Conservation (phyloP, 1,284 basidiomycete species). For the Sporisorium graminicola region DNA sequence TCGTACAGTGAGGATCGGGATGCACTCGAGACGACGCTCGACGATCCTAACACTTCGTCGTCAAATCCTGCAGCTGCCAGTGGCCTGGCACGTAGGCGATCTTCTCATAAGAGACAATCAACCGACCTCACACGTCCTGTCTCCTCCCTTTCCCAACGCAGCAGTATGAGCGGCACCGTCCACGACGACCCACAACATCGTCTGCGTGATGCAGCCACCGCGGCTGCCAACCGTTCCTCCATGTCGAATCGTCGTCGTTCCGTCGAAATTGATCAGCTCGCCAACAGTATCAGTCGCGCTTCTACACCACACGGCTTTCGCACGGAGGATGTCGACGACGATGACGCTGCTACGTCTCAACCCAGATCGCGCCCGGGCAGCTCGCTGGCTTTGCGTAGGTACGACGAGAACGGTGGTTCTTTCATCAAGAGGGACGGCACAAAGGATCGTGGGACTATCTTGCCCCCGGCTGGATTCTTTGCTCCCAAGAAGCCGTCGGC, state of each 20-base stretch:
- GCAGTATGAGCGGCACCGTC: conserved; percentile 18
- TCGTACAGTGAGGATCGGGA: conserved; percentile 6
- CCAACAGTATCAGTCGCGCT: conserved; percentile 26
- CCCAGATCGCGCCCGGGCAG: conserved; percentile 20
- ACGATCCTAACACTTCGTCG: neutral
- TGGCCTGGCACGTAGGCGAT: conserved; percentile 11
- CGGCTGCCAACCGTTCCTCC: conserved; percentile 32
- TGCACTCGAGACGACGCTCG: conserved; percentile 18
- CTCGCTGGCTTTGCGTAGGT: conserved; percentile 23
- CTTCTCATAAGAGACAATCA: conserved; percentile 18
- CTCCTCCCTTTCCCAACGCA: conserved; percentile 25
- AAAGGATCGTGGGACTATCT: conserved; percentile 40
- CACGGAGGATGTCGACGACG: conserved; percentile 24
- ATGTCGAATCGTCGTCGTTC: conserved; percentile 28
- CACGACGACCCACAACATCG: conserved; percentile 23
- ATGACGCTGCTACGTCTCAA: neutral
- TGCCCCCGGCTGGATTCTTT: conserved; percentile 59
- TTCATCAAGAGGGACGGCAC: conserved; percentile 39
- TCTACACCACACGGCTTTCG: conserved; percentile 38
- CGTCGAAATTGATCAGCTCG: conserved; percentile 34
- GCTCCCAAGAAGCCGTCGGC: conserved; percentile 48
- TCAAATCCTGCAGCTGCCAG: neutral
- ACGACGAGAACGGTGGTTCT: conserved; percentile 24
- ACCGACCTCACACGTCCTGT: conserved; percentile 21
- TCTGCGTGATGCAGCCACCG: conserved; percentile 39